Evolutionary conservation across 371 early-diverging fungal genomes (phyloP), one percentile per base, ranked within the genome.

Genomic region (Syncephalastrum monosporum): DNA sequence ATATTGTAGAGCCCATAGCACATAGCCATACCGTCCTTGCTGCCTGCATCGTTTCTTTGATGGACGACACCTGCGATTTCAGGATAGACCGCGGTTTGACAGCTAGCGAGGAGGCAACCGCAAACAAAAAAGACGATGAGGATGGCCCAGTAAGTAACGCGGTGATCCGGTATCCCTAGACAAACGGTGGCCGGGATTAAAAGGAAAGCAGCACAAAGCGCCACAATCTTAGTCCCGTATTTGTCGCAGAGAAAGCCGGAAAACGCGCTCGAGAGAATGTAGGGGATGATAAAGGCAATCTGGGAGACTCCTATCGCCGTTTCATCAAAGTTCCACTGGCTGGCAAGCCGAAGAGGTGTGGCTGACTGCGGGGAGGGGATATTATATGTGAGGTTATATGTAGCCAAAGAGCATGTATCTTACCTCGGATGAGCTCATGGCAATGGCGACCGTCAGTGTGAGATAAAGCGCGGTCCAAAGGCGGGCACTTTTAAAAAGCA

Each of bases 271-370:
- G 79, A 61, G 3, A 70, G 67, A n/a, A 71, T 65, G 23, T 69
- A 68, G 4, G 80, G 78, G 7, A 82, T 53, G 62, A 75, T 75
- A 17, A 75, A 81, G 13, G 85, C 78, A 27, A 82, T 64, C 45
- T 83, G 70, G 33, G 82, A 80, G 5, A 83, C 56, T 55, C 85
- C 82, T 56, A 80, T 73, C 7, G 72, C 72, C 4, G 82, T 74
- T 56, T 82, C 79, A 44, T 79, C 70, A 69, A 82, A 73, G 2
- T 50, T 27, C 71, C 81, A 85, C 53, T 82, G 81, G 15, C 71
- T 70, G 2, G 75, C 77, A 17, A 85, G 65, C 25, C 79, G 74
- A 69, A 79, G 74, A 0, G 85, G 45, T 0, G 82, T 82, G 3
- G 85, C 79, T 73, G 82, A 73, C n/a, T 64, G n/a, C 48, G 19